These are phyloP conservation scores for Pseudogymnoascus destructans DNA, from an alignment of 2,329 filamentous ascomycete species.

Conservation along the genomic window DNA sequence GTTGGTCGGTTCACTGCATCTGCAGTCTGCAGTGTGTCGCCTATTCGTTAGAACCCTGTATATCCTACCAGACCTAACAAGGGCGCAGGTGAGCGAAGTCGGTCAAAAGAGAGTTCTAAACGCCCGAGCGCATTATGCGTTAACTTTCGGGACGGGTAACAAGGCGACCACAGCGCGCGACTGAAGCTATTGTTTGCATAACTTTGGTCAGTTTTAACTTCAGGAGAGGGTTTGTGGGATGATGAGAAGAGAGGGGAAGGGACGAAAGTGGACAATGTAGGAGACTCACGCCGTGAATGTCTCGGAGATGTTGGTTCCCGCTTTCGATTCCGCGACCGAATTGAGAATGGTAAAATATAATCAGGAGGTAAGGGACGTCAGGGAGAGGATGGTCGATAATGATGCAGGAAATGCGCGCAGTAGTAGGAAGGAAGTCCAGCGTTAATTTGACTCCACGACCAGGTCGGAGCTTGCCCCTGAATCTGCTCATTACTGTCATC, in stretches of 20 bases:
- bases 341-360: constrained; percentile 2
- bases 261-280: neutral
- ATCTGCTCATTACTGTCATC: constrained; percentile 4
- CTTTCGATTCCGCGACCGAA: neutral
- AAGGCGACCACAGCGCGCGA: neutral
- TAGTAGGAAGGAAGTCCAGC: neutral
- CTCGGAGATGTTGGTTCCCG: constrained; percentile 1
- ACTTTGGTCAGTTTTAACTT: constrained; percentile 1
- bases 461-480: neutral
- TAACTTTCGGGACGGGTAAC: neutral
- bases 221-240: neutral
- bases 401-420: neutral
- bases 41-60: neutral
- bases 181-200: neutral
- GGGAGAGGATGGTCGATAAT: neutral
- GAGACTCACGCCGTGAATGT: constrained; percentile 1
- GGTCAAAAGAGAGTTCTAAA: constrained; percentile 7
- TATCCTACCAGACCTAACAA: neutral
- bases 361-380: neutral
- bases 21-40: constrained; percentile 7
- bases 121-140: constrained; percentile 6
- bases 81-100: constrained; percentile 4
- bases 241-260: neutral
- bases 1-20: neutral
- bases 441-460: neutral